Conservation (phyloP, 768 basidiomycete genomes). For the Auricularia heimuer region DNA sequence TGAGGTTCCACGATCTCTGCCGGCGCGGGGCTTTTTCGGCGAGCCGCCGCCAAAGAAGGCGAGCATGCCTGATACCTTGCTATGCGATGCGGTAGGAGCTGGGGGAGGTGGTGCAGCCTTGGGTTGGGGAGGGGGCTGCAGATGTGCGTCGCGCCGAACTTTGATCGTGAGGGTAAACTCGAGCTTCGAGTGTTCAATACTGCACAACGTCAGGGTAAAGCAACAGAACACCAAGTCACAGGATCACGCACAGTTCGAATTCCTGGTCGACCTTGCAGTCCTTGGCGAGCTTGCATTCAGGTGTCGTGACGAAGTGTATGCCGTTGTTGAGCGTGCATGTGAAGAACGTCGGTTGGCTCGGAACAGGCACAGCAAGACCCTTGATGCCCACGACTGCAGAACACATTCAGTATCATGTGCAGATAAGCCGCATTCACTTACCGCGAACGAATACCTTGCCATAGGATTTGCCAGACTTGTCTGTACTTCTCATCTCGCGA, state of each 20-base stretch:
- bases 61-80: conserved; percentile 42
- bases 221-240: background rate
- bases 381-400: conserved; percentile 64
- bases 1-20: conserved; percentile 20
- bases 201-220: conserved; percentile 19
- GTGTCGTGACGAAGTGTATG: conserved; percentile 90
- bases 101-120: conserved; percentile 29
- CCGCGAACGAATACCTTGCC: conserved; percentile 96
- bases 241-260: conserved; percentile 67
- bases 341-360: conserved; percentile 60
- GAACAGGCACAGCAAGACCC: conserved; percentile 67
- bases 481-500: conserved; percentile 65
- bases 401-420: background rate
- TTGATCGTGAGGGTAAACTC: conserved; percentile 90
- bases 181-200: conserved; percentile 88
- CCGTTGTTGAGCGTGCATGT: conserved; percentile 92
- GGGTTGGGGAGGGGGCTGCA: conserved; percentile 41
- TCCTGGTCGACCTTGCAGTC: conserved; percentile 74
- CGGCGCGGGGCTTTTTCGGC: conserved; percentile 37
- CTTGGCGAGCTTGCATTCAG: conserved; percentile 50
- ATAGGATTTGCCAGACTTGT: conserved; percentile 67
- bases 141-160: conserved; percentile 77
- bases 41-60: conserved; percentile 56
- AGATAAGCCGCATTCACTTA: conserved; percentile 20
- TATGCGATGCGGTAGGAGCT: conserved; percentile 45